Evolutionary conservation across 2,329 filamentous ascomycete genomes (phyloP).

Genomic region (Aspergillus quadricinctus): DNA sequence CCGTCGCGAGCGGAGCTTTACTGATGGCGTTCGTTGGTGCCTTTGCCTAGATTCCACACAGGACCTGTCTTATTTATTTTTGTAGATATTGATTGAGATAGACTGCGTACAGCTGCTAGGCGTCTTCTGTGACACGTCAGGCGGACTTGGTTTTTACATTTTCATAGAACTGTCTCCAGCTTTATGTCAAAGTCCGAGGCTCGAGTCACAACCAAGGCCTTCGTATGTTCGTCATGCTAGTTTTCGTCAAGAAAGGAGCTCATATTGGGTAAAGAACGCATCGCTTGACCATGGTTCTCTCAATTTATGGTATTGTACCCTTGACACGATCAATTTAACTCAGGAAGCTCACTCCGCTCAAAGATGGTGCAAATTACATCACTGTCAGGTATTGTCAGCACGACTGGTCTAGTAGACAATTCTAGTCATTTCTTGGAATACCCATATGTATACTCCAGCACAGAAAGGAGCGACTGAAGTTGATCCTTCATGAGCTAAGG

Average conservation of each 20-base stretch:
- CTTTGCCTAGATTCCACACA: conserved; percentile 49
- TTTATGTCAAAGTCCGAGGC: background rate
- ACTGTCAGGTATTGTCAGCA: too few relatives aligned
- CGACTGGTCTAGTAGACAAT: too few relatives aligned
- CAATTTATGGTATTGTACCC: too few relatives aligned
- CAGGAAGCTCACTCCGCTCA: too few relatives aligned
- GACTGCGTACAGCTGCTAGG: background rate
- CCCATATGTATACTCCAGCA: too few relatives aligned
- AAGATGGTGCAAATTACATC: too few relatives aligned
- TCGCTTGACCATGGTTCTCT: too few relatives aligned
- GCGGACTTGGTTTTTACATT: background rate
- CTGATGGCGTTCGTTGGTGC: conserved; percentile 66
- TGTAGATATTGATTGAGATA: conserved; percentile 7
- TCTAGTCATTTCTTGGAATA: too few relatives aligned
- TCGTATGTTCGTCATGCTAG: background rate
- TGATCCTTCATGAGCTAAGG: too few relatives aligned
- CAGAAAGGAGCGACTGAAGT: too few relatives aligned
- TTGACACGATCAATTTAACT: background rate
- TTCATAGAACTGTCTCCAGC: background rate
- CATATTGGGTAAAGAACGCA: background rate
- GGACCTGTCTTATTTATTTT: background rate
- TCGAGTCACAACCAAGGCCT: background rate
- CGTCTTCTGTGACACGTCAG: background rate
- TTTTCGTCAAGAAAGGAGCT: background rate
- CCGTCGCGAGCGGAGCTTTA: conserved; percentile 56